These are phyloP conservation scores for Heterobasidion occidentale DNA, from an alignment of 1,284 basidiomycete species.

Conservation along the genomic window DNA sequence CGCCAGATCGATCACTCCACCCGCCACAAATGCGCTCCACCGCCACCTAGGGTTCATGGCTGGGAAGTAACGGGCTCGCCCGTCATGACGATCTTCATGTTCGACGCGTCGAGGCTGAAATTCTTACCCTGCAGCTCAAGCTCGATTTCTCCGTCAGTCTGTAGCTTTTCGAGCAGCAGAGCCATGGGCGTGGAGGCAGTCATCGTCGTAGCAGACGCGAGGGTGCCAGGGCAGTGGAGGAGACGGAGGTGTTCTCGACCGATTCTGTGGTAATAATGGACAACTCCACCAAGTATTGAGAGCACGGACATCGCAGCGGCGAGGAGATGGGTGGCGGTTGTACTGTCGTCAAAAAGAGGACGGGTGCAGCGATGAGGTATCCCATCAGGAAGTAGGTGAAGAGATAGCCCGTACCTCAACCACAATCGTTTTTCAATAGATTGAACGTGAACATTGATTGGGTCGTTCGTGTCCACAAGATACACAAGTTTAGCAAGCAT, in stretches of 20 bases:
- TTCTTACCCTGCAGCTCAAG: background rate
- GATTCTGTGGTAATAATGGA: conserved; percentile 36
- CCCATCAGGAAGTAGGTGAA: background rate
- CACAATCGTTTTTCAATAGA: conserved; percentile 36
- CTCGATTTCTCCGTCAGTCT: background rate
- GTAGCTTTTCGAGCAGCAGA: conserved; percentile 24
- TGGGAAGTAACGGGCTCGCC: conserved; percentile 27
- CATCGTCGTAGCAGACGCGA: conserved; percentile 44
- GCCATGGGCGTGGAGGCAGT: conserved; percentile 40
- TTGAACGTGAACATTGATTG: conserved; percentile 30
- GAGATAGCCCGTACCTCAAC: conserved; percentile 28
- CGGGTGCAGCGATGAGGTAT: background rate
- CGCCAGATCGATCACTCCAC: background rate
- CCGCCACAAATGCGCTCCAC: background rate
- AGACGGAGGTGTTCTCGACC: conserved; percentile 36
- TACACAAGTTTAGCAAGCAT: conserved; percentile 43
- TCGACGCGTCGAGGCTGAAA: conserved; percentile 20
- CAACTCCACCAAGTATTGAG: conserved; percentile 29
- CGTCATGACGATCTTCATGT: conserved; percentile 43
- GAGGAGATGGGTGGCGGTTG: conserved; percentile 36
- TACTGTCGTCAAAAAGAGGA: conserved; percentile 17
- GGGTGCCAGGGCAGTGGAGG: conserved; percentile 40
- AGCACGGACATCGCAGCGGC: conserved; percentile 32
- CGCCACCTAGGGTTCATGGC: conserved; percentile 8
- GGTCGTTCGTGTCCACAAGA: conserved; percentile 29